phyloP scores from a whole-genome alignment of 495 filamentous ascomycete genomes.

The Parmelia sp. region DNA sequence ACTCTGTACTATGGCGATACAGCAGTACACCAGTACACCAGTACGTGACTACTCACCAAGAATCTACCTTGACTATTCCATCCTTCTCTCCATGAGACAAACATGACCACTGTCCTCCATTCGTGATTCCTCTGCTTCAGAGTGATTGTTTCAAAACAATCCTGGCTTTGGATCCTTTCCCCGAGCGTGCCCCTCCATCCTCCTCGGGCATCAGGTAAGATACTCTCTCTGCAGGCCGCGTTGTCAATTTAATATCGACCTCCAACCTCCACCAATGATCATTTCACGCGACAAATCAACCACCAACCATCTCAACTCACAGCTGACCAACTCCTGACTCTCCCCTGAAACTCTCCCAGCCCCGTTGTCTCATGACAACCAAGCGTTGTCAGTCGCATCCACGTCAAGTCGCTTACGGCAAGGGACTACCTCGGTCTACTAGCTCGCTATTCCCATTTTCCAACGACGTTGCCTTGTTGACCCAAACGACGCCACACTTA shows the following conservation, averaged over 20 bases:
- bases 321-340: background rate
- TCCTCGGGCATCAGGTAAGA: background rate
- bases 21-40: no score
- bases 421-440: background rate
- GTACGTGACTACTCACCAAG: no score
- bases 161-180: background rate
- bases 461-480: background rate
- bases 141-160: background rate
- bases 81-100: no score
- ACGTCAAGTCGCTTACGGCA: constrained; percentile 4
- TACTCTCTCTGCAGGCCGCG: background rate
- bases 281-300: background rate
- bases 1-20: no score
- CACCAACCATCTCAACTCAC: background rate
- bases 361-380: background rate
- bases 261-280: background rate
- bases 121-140: no score
- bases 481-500: background rate
- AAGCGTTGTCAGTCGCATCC: constrained; percentile 1
- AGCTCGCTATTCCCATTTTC: background rate
- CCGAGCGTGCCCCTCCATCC: background rate
- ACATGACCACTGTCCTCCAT: no score
- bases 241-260: background rate
- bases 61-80: no score
- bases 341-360: background rate